phyloP scores from a whole-genome alignment of 129 eudicot genomes.

The Lactuca saligna region DNA sequence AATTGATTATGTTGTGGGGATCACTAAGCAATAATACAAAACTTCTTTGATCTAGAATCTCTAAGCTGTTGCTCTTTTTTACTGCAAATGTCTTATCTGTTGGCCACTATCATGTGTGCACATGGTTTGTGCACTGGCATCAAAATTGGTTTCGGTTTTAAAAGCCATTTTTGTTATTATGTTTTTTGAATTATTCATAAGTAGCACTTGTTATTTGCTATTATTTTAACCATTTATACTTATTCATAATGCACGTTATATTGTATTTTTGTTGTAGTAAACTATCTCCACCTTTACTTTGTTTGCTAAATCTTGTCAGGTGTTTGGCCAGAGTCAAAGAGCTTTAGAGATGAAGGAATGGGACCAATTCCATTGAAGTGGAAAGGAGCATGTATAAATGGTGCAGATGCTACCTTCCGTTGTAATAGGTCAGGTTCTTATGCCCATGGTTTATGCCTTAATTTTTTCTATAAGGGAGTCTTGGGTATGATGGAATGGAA shows the following conservation, averaged over 20 bases:
- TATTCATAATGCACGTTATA: too few species aligned
- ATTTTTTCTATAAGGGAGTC: too few species aligned
- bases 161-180: neutral
- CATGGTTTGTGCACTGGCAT: slow-evolving; percentile 32
- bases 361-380: slow-evolving; percentile 87
- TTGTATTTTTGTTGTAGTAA: too few species aligned
- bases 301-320: slow-evolving; percentile 42
- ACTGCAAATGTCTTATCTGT: slow-evolving; percentile 17
- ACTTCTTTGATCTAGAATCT: slow-evolving; percentile 13
- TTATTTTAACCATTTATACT: neutral
- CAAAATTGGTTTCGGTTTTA: neutral
- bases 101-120: slow-evolving; percentile 30
- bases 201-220: neutral
- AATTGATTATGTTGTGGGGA: slow-evolving; percentile 18
- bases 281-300: slow-evolving; percentile 16
- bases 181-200: neutral
- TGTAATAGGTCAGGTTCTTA: slow-evolving; percentile 85
- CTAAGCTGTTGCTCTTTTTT: slow-evolving; percentile 15
- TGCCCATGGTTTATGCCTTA: neutral
- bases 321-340: slow-evolving; percentile 92
- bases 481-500: too few species aligned
- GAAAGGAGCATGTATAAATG: slow-evolving; percentile 82
- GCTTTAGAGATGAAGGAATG: slow-evolving; percentile 76
- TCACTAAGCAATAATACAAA: slow-evolving; percentile 23
- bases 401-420: slow-evolving; percentile 52